Conservation (phyloP, 371 early-diverging fungal genomes). For the Haplosporangium sp. region DNA sequence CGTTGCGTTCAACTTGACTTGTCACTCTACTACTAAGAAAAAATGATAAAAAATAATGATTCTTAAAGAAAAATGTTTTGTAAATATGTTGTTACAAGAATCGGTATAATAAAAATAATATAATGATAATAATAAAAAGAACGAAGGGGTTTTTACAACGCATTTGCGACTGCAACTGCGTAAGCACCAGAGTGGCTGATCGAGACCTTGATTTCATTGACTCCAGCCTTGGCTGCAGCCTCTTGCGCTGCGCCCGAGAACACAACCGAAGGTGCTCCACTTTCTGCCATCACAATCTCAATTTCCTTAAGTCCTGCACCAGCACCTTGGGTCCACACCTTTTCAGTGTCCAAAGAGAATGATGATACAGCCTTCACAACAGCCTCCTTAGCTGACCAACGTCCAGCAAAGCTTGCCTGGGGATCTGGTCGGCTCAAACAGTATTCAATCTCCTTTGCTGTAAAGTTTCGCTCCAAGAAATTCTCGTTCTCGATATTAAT, state of each 20-base stretch:
- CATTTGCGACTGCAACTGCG: constrained; percentile 88
- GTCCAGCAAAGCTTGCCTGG: constrained; percentile 91
- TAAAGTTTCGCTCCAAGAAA: constrained; percentile 95
- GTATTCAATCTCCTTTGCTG: constrained; percentile 82
- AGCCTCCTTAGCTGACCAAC: constrained; percentile 98
- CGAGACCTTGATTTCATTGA: constrained; percentile 85
- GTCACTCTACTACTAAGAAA: background rate
- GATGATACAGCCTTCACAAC: constrained; percentile 94
- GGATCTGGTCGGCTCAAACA: constrained; percentile 83
- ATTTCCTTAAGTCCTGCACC: constrained; percentile 93
- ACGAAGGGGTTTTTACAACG: constrained; percentile 45
- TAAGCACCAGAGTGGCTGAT: constrained; percentile 95
- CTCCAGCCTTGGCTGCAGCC: constrained; percentile 78
- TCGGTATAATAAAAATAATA: constrained; percentile 1
- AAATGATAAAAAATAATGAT: constrained; percentile 3
- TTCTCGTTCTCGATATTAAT: constrained; percentile 85
- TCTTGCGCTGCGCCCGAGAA: constrained; percentile 87
- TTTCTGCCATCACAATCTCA: constrained; percentile 80
- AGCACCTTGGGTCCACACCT: constrained; percentile 84
- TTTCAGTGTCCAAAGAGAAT: constrained; percentile 60
- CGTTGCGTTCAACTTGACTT: constrained; percentile 51
- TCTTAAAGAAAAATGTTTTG: constrained; percentile 1
- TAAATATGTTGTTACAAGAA: constrained; percentile 14
- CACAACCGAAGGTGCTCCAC: constrained; percentile 91
- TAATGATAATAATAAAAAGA: background rate